These are phyloP conservation scores for Cladosporium sphaerospermum DNA, from an alignment of 2,329 filamentous ascomycete genomes.

Conservation along the genomic window DNA sequence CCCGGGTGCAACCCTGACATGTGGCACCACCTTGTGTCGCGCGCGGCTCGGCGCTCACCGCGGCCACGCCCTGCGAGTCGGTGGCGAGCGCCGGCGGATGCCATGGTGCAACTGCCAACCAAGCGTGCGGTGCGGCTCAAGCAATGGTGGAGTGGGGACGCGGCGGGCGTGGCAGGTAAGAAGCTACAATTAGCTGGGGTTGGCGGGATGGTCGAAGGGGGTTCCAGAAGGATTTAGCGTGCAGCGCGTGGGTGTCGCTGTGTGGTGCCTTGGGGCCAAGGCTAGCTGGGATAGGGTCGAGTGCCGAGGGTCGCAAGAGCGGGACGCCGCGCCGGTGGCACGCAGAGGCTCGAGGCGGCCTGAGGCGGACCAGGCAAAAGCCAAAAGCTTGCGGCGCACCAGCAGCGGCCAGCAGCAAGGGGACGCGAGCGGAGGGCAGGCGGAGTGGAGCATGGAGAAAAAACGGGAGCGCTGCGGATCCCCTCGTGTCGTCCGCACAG, in stretches of 20 bases:
- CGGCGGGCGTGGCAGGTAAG: slow-evolving; percentile 1
- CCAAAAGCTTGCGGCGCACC: not conserved
- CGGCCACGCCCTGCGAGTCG: not conserved
- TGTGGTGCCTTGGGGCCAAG: too few relatives aligned
- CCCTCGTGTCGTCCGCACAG: too few relatives aligned
- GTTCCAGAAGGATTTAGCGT: slow-evolving; percentile 10
- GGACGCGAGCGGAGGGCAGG: not conserved
- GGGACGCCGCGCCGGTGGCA: slow-evolving; percentile 9
- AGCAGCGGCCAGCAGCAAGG: not conserved
- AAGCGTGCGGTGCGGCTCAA: slow-evolving; percentile 11
- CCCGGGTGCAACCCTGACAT: slow-evolving; percentile 7
- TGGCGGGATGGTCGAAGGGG: not conserved
- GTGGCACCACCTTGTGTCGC: slow-evolving; percentile 4
- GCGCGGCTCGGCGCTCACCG: slow-evolving; percentile 1
- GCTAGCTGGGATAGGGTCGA: slow-evolving; percentile 9
- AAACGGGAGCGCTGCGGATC: not conserved
- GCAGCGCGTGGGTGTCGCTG: not conserved
- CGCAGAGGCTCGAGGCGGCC: slow-evolving; percentile 1
- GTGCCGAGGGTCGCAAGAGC: slow-evolving; percentile 6
- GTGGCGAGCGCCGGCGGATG: too few relatives aligned
- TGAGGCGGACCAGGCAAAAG: not conserved
- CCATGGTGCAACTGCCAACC: not conserved
- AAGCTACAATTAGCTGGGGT: slow-evolving; percentile 5
- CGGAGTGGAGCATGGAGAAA: not conserved
- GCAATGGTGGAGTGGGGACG: slow-evolving; percentile 1